A percentile compares a stretch with the other conserved stretches of the same genome.
phyloP scores from a whole-genome alignment of 1,284 basidiomycete genomes.

The Volvariella surrecta region DNA sequence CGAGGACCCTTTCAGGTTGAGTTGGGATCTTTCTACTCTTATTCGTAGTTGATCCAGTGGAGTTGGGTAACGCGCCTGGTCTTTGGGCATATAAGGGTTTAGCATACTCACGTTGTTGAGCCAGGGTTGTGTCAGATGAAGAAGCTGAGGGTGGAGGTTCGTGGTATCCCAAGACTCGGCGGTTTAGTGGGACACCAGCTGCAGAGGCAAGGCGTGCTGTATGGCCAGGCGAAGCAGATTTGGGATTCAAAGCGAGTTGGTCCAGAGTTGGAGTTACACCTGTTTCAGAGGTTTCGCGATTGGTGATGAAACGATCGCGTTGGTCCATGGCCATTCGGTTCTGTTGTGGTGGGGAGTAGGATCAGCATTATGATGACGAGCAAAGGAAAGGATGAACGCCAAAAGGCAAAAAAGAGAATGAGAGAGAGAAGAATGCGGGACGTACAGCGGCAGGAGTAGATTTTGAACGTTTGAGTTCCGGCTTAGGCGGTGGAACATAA shows the following conservation, averaged over 20 bases:
- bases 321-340: slow-evolving; percentile 30
- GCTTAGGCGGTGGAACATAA: slow-evolving; percentile 33
- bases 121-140: slow-evolving; percentile 58
- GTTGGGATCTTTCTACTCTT: slow-evolving; percentile 77
- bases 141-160: slow-evolving; percentile 65
- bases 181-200: slow-evolving; percentile 63
- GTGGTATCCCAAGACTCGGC: slow-evolving; percentile 71
- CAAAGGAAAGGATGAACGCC: slow-evolving; percentile 1
- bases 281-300: slow-evolving; percentile 43
- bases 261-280: slow-evolving; percentile 45
- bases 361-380: too few relatives aligned
- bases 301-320: slow-evolving; percentile 69
- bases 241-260: slow-evolving; percentile 50
- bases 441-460: slow-evolving; percentile 55
- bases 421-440: slow-evolving; percentile 13
- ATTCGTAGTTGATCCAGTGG: slow-evolving; percentile 50
- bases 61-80: slow-evolving; percentile 50
- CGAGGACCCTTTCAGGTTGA: slow-evolving; percentile 84
- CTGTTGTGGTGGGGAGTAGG: slow-evolving; percentile 10
- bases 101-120: slow-evolving; percentile 65
- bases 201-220: slow-evolving; percentile 69
- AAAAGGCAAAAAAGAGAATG: slow-evolving; percentile 6
- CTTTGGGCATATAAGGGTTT: slow-evolving; percentile 63
- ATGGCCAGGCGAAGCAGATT: slow-evolving; percentile 61
- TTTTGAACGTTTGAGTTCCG: slow-evolving; percentile 62